A percentile compares a stretch with the other conserved stretches of the same genome.
Conservation (phyloP, 225 moss, liverwort and hornwort genomes). For the Takakia lepidozioides region DNA sequence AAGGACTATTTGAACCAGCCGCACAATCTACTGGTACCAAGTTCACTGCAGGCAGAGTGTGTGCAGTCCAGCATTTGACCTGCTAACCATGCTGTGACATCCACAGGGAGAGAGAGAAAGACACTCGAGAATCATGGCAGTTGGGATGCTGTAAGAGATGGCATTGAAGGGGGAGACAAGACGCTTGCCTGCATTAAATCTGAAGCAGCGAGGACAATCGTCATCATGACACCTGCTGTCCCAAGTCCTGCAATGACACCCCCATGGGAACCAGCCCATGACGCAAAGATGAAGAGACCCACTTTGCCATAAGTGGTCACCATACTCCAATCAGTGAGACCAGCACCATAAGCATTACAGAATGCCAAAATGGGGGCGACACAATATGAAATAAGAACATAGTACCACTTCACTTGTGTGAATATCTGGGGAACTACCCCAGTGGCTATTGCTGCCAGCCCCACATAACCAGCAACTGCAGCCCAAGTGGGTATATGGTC, state of each 20-base stretch:
- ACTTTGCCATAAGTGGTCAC: conserved; percentile 44
- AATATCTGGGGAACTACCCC: conserved; percentile 28
- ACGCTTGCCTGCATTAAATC: conserved; percentile 58
- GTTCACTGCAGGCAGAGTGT: too few species aligned
- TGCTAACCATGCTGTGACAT: too few species aligned
- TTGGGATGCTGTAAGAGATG: too few species aligned
- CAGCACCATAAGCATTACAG: conserved; percentile 49
- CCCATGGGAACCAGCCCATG: conserved; percentile 38
- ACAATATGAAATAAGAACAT: conserved; percentile 29
- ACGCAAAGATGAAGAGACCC: conserved; percentile 42
- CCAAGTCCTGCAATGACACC: conserved; percentile 41
- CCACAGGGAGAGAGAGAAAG: too few species aligned
- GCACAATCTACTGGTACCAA: too few species aligned
- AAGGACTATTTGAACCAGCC: too few species aligned
- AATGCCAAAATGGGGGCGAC: conserved; percentile 45
- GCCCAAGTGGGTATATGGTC: conserved; percentile 40
- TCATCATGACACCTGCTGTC: conserved; percentile 41
- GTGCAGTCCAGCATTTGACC: too few species aligned
- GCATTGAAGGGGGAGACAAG: too few species aligned
- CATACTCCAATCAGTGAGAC: conserved; percentile 49
- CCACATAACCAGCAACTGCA: conserved; percentile 33
- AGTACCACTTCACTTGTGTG: conserved; percentile 46
- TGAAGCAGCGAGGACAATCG: conserved; percentile 27
- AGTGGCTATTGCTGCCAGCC: conserved; percentile 27
- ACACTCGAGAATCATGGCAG: too few species aligned